phyloP scores from a whole-genome alignment of 306 rosid species.

The Boehmeria nivea region DNA sequence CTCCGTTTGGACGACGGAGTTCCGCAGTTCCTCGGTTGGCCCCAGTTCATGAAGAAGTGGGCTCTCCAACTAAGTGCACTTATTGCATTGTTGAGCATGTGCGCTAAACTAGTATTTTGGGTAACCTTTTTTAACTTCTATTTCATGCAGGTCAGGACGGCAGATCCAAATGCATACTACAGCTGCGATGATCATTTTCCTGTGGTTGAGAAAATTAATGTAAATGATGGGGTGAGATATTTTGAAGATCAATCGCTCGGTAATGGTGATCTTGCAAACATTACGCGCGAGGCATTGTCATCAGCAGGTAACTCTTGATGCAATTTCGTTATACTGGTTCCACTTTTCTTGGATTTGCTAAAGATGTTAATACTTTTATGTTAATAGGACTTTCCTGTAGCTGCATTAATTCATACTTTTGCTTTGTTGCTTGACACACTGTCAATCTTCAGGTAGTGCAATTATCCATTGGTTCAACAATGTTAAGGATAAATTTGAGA shows the following conservation, averaged over 20 bases:
- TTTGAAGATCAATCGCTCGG: conserved; percentile 28
- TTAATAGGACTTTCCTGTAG: not conserved
- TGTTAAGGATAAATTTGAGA: conserved; percentile 48
- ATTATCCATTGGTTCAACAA: conserved; percentile 33
- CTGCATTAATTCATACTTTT: no score
- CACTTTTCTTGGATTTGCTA: conserved; percentile 12
- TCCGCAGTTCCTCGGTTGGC: conserved; percentile 47
- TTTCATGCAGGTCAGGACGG: conserved; percentile 40
- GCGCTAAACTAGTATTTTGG: conserved; percentile 2
- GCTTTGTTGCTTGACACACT: no score
- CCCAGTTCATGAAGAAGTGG: conserved; percentile 81
- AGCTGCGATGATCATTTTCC: conserved; percentile 69
- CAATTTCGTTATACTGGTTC: conserved; percentile 13
- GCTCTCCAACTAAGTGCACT: conserved; percentile 14
- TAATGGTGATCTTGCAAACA: conserved; percentile 18
- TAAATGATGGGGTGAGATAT: conserved; percentile 24
- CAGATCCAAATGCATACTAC: conserved; percentile 56
- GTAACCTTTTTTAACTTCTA: conserved; percentile 4
- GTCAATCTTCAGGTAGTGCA: conserved; percentile 44
- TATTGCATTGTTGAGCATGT: conserved; percentile 6
- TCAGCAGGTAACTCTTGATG: conserved; percentile 55
- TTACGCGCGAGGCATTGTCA: conserved; percentile 25
- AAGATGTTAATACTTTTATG: not conserved
- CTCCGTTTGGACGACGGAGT: conserved; percentile 46
- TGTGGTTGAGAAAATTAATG: conserved; percentile 26